Evolutionary conservation across 169 alveolate species (phyloP).

Genomic region (Babesia ovis): DNA sequence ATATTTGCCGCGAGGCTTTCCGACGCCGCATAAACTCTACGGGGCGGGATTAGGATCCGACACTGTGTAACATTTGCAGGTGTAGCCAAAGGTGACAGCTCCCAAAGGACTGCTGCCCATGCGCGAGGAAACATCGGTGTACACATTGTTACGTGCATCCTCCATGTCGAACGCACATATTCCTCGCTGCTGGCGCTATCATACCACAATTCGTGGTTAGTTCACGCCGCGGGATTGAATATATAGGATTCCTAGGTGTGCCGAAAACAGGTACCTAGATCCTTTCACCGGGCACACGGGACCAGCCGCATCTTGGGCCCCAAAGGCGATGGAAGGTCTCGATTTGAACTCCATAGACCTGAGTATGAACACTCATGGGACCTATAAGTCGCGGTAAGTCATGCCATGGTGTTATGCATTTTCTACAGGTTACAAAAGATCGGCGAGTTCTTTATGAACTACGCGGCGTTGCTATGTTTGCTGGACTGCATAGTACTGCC

Average conservation of each 20-base stretch:
- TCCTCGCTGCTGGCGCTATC: neutral
- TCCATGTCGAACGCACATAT: neutral
- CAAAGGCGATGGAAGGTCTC: conserved; percentile 7
- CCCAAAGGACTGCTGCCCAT: too few species aligned
- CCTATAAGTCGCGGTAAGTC: conserved; percentile 12
- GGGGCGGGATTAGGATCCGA: neutral
- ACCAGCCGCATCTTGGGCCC: too few species aligned
- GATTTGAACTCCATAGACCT: neutral
- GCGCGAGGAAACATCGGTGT: neutral
- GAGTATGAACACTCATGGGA: neutral
- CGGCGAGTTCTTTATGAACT: conserved; percentile 44
- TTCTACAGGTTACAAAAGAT: conserved; percentile 8
- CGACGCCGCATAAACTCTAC: conserved; percentile 1
- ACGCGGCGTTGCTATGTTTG: conserved; percentile 58
- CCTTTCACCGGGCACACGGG: neutral
- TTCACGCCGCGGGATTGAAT: neutral
- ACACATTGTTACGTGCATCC: too few species aligned
- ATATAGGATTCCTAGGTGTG: neutral
- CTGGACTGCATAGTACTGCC: conserved; percentile 64
- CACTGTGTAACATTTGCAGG: too few species aligned
- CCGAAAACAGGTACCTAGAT: neutral
- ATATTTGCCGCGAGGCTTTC: neutral
- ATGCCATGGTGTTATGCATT: neutral
- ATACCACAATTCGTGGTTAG: neutral
- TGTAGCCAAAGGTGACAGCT: too few species aligned